Base-by-base conservation (phyloP, 1,284 basidiomycete species). In the Phellopilus nigrolimitatus region DNA sequence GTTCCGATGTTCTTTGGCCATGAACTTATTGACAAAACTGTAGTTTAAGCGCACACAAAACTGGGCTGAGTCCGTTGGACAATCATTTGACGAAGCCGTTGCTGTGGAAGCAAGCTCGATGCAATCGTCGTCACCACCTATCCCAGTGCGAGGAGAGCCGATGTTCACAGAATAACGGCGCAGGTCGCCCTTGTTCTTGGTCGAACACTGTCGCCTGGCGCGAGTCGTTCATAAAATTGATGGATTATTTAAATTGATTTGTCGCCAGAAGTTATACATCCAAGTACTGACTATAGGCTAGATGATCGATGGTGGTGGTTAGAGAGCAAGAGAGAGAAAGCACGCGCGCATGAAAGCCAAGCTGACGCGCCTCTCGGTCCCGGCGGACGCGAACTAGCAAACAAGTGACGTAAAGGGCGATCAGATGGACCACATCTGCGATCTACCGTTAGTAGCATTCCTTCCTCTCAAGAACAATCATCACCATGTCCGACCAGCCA, bases 401-500 rank as follows among this genome's bases (percentile, higher is more conserved):
- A n/a, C n/a, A n/a, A n/a, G n/a, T n/a, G n/a, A n/a, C n/a, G n/a
- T n/a, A n/a, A n/a, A n/a, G n/a, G n/a, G n/a, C n/a, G n/a, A n/a
- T n/a, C n/a, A n/a, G n/a, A n/a, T n/a, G n/a, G n/a, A n/a, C n/a
- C n/a, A n/a, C n/a, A n/a, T n/a, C n/a, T n/a, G n/a, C 22, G 5
- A 9, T 41, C 27, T 27, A 33, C n/a, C 33, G 13, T 28, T 44
- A 15, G 5, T 38, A 25, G 3, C 15, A 22, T 7, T 6, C 6
- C 49, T 25, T 30, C 25, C 17, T 33, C 22, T 31, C 41, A 27
- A 1, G 2, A 19, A 19, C n/a, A n/a, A n/a, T n/a, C n/a, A n/a
- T n/a, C 24, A 36, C 42, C 17, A 70, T 68, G 64, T 66, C 60
- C 55, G 53, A 62, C 27, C 64, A 67, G 25, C 66, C 69, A 42